Conservation (phyloP, 495 filamentous ascomycete species). For the Cladorrhinum samala region DNA sequence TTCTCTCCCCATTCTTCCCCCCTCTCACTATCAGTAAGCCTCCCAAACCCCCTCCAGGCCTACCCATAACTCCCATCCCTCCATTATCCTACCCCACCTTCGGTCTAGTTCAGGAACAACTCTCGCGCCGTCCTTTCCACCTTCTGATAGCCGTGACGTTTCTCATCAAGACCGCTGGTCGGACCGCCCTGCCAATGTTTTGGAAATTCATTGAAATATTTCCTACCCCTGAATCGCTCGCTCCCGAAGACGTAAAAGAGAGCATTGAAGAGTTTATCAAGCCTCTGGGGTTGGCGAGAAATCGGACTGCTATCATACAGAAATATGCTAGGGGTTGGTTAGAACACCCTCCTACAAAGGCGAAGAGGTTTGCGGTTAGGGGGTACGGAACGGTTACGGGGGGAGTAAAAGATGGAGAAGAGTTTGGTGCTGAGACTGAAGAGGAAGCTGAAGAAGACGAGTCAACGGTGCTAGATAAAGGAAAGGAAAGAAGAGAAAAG, state of each 20-base stretch:
- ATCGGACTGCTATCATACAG: slow-evolving; percentile 47
- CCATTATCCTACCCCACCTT: slow-evolving; percentile 56
- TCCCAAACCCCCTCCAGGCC: slow-evolving; percentile 27
- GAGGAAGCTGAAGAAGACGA: neutral
- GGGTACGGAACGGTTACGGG: slow-evolving; percentile 60
- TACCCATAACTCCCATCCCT: slow-evolving; percentile 67
- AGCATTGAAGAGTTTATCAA: slow-evolving; percentile 60
- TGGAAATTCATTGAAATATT: slow-evolving; percentile 60
- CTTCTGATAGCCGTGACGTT: slow-evolving; percentile 74
- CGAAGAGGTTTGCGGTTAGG: slow-evolving; percentile 55
- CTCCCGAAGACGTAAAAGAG: slow-evolving; percentile 42
- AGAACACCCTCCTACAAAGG: slow-evolving; percentile 51
- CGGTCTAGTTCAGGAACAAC: slow-evolving; percentile 78
- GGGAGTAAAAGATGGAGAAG: slow-evolving; percentile 43
- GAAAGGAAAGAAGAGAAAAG: slow-evolving; percentile 28
- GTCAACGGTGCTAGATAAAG: slow-evolving; percentile 12
- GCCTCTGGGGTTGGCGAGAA: slow-evolving; percentile 65
- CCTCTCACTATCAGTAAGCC: slow-evolving; percentile 8
- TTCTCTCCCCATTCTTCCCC: slow-evolving; percentile 12
- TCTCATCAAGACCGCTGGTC: slow-evolving; percentile 72
- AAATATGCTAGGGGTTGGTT: slow-evolving; percentile 67
- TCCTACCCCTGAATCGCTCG: slow-evolving; percentile 61
- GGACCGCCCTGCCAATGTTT: slow-evolving; percentile 71
- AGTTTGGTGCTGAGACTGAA: slow-evolving; percentile 24
- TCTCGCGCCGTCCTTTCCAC: slow-evolving; percentile 62